A percentile compares a stretch with the other conserved stretches of the same genome.
Evolutionary conservation across 306 rosid species (phyloP).

Genomic region (Hylodesmum podocarpum): DNA sequence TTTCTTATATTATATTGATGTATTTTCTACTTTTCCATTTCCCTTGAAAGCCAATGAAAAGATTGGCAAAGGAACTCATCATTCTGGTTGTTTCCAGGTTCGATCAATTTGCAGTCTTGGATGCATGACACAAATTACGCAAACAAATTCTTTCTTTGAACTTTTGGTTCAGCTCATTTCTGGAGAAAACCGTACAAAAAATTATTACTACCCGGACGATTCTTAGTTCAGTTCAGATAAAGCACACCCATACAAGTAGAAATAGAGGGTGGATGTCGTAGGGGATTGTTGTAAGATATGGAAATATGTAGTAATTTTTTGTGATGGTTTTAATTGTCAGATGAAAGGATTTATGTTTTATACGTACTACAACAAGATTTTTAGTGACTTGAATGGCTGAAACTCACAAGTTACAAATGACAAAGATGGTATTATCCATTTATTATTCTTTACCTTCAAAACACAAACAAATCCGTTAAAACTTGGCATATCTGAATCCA

Average conservation of each 20-base stretch:
- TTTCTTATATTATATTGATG: slow-evolving; percentile 38
- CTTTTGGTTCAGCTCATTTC: slow-evolving; percentile 23
- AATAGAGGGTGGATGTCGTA: slow-evolving; percentile 14
- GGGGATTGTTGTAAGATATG: slow-evolving; percentile 16
- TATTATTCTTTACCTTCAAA: slow-evolving; percentile 41
- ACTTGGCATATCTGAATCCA: slow-evolving; percentile 30
- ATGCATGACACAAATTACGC: slow-evolving; percentile 38
- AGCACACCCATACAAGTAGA: slow-evolving; percentile 7
- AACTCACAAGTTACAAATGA: slow-evolving; percentile 23
- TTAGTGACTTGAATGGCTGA: slow-evolving; percentile 20
- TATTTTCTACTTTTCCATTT: slow-evolving; percentile 27
- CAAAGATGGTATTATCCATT: slow-evolving; percentile 33
- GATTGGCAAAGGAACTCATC: slow-evolving; percentile 39
- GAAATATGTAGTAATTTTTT: slow-evolving; percentile 26
- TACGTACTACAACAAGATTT: background rate
- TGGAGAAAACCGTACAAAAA: slow-evolving; percentile 27
- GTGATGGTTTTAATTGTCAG: slow-evolving; percentile 22
- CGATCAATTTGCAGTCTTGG: slow-evolving; percentile 41
- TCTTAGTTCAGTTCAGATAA: slow-evolving; percentile 21
- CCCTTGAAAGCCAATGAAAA: slow-evolving; percentile 51
- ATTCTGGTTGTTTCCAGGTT: slow-evolving; percentile 43
- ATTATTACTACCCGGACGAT: slow-evolving; percentile 28
- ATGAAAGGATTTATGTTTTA: slow-evolving; percentile 26
- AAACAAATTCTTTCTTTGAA: slow-evolving; percentile 5
- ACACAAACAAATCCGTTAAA: slow-evolving; percentile 34